Base-by-base conservation (phyloP, 1,284 basidiomycete genomes). In the Austropuccinia psidii region DNA sequence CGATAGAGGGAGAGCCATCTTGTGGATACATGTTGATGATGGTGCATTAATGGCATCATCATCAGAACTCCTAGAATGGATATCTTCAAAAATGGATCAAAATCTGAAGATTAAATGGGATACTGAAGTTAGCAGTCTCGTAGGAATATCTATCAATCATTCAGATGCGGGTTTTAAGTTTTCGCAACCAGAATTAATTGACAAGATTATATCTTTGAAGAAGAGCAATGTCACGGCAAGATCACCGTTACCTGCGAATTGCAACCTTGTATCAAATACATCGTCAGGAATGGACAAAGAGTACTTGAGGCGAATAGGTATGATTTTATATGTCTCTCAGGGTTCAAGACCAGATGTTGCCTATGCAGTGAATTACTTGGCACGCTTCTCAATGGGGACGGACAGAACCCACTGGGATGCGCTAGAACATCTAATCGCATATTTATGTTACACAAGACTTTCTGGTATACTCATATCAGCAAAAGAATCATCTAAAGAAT, bases 11-110 rank as follows among this genome's bases (percentile, higher is more conserved):
- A n/a, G n/a, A n/a, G n/a, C n/a, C n/a, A n/a, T n/a, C n/a, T n/a
- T n/a, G n/a, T 68, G 66, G 66, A 45, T 70, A 19, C 67, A 70
- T 17, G 52, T 68, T 1, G 54, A 68, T 27, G 37, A 68, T 21
- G 54, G 66, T 8, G 29, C 35, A 5, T 31, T 69, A 6, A 69
- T 54, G 0, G 54, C n/a, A 5, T 19, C n/a, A 9, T 11, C 8
- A 9, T n/a, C n/a, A n/a, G n/a, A n/a, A n/a, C n/a, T n/a, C n/a
- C n/a, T n/a, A n/a, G n/a, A n/a, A n/a, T n/a, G n/a, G n/a, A n/a
- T n/a, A n/a, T n/a, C n/a, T n/a, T n/a, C n/a, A n/a, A n/a, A n/a
- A n/a, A 24, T 19, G 11, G 50, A 52, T 8, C 13, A 27, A 17
- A 24, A 37, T 7, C n/a, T 68, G 33, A 19, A 43, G 13, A 69